Evolutionary conservation across 345 rosid species (phyloP).

Genomic region (Salix exigua): DNA sequence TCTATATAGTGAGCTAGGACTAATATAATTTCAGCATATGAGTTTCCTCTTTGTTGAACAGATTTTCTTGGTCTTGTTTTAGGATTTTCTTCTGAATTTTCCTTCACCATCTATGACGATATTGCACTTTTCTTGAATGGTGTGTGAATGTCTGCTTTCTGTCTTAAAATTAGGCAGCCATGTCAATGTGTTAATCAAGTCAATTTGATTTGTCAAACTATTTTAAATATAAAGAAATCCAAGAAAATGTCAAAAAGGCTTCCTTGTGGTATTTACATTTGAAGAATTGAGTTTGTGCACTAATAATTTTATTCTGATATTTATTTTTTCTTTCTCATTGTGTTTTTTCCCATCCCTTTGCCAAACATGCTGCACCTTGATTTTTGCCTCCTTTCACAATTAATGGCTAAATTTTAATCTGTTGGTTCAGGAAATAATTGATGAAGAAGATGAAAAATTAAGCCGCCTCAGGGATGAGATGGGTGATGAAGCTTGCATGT

Average conservation of each 20-base stretch:
- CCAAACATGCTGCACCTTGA: neutral
- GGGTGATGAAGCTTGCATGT: constrained; percentile 53
- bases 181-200: neutral
- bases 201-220: neutral
- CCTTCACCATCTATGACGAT: neutral
- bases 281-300: neutral
- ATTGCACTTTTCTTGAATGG: too few relatives aligned
- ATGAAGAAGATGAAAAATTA: constrained; percentile 65
- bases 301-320: neutral
- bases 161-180: neutral
- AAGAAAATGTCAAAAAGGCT: neutral
- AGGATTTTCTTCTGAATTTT: neutral
- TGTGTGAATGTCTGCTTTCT: neutral
- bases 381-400: neutral
- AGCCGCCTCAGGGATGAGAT: constrained; percentile 48
- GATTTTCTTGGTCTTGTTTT: neutral
- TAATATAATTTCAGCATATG: neutral
- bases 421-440: constrained; percentile 56
- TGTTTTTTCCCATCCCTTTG: neutral
- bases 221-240: neutral
- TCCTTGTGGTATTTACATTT: neutral
- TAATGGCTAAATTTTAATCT: constrained; percentile 1
- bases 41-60: neutral
- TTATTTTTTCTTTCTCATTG: neutral
- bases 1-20: neutral